Base-by-base conservation (phyloP, 2,329 filamentous ascomycete species). In the Reticulascus tulasneorum region DNA sequence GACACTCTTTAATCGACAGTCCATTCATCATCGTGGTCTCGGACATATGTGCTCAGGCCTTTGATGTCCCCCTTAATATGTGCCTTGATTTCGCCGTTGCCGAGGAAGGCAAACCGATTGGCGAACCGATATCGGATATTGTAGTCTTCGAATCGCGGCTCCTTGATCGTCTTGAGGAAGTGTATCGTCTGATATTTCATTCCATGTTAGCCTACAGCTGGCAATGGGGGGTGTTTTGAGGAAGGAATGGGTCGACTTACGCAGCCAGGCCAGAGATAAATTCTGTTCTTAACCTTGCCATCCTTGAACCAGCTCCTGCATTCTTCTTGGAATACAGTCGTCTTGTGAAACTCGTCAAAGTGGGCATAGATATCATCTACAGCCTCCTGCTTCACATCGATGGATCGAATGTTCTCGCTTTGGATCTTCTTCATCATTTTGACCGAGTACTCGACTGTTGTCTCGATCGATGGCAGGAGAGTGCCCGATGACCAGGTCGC, bases 401-500 rank as follows among this genome's bases (percentile, higher is more conserved):
- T 56, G 15, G 52, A 55, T 25, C 49, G 47, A 35, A 61, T 60
- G 24, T 53, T 47, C 33, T 60, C 58, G 26, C 54, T 49, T 40
- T 62, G 58, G 23, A 59, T 61, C 51, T 63, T 63, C 41, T 49
- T 50, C 53, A 61, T 59, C 51, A 64, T 58, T 46, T 62, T 56
- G 35, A 62, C 45, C 4, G 54, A 46, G 42, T 65, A 60, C 40
- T 60, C 56, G 21, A 58, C 43, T n/a, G 55, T 64, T 10, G 63
- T 68, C 45, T 70, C 66, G 29, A 69, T 65, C 3, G 60, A 62
- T 5, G 63, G 63, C 7, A 68, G 46, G 1, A 68, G 52, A 0
- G 63, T 65, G 29, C 67, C 66, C 20, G 62, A 65, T 16, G 54
- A 61, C 55, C 63, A 69, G 5, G 66, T 69, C 2, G 63, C 63